Evolutionary conservation across 1,284 basidiomycete species (phyloP).

Genomic region (Somion occarium): DNA sequence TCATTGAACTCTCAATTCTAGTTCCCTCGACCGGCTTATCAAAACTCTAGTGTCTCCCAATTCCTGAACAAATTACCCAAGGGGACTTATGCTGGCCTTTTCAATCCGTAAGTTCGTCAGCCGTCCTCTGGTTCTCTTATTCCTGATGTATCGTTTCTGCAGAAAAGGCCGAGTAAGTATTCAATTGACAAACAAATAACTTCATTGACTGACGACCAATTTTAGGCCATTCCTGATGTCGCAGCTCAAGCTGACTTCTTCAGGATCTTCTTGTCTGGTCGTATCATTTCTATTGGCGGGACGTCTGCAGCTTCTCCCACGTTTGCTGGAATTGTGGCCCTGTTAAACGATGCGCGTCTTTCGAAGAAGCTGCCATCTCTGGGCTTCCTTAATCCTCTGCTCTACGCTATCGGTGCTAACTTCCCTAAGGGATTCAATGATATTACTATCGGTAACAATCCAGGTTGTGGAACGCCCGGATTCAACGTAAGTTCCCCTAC

Average conservation of each 20-base stretch:
- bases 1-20: conserved; percentile 19
- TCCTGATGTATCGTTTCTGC: conserved; percentile 12
- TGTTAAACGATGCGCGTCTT: conserved; percentile 58
- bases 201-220: neutral
- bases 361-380: conserved; percentile 35
- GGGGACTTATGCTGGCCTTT: conserved; percentile 50
- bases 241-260: conserved; percentile 49
- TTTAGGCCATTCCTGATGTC: conserved; percentile 55
- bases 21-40: conserved; percentile 55
- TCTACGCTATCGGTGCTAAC: conserved; percentile 36
- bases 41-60: conserved; percentile 35
- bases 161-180: conserved; percentile 11
- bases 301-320: conserved; percentile 59
- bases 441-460: conserved; percentile 47
- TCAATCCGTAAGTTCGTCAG: conserved; percentile 42
- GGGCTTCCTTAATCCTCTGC: conserved; percentile 56
- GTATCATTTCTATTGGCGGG: conserved; percentile 35
- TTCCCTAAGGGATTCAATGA: conserved; percentile 39
- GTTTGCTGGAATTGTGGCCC: conserved; percentile 48
- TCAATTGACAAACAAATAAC: too few relatives aligned
- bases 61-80: conserved; percentile 43
- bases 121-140: neutral
- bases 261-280: conserved; percentile 33
- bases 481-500: conserved; percentile 34
- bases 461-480: conserved; percentile 52